phyloP scores from a whole-genome alignment of 140 eudicot genomes.

The Anethum foeniculum region DNA sequence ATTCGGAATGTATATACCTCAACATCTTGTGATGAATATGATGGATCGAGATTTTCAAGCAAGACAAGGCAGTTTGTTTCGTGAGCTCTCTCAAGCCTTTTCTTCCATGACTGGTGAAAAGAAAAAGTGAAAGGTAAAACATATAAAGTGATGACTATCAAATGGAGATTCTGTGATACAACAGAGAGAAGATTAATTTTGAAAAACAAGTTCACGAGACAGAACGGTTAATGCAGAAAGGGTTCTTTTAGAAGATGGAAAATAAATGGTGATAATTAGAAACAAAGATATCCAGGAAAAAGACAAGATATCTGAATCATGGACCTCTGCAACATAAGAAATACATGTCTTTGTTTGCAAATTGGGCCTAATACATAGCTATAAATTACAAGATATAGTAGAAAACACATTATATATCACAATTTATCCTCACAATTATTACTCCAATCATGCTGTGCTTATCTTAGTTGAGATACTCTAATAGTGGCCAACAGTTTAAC shows the following conservation, averaged over 20 bases:
- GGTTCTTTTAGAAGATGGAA: not conserved
- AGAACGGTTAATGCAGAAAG: not conserved
- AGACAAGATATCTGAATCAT: not conserved
- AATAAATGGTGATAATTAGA: not conserved
- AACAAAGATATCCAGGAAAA: not conserved
- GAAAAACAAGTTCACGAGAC: not conserved
- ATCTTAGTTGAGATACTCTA: not conserved
- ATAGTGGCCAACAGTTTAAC: not conserved
- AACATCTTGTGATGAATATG: slow-evolving; percentile 51
- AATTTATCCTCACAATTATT: not conserved
- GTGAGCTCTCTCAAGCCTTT: slow-evolving; percentile 35
- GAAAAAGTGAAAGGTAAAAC: not conserved
- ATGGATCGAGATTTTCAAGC: slow-evolving; percentile 55
- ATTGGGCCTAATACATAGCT: not conserved
- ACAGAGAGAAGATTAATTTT: not conserved
- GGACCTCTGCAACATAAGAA: not conserved
- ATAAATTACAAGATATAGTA: not conserved
- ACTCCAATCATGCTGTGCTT: not conserved
- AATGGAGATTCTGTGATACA: not conserved
- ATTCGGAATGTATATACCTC: slow-evolving; percentile 38
- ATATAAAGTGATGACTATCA: not conserved
- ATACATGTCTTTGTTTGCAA: not conserved
- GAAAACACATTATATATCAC: not conserved
- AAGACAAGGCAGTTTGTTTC: slow-evolving; percentile 40
- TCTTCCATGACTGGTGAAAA: slow-evolving; percentile 52